Evolutionary conservation across 2,329 filamentous ascomycete genomes (phyloP), one percentile per base, ranked within the genome.

Genomic region (Diatrype stigma): DNA sequence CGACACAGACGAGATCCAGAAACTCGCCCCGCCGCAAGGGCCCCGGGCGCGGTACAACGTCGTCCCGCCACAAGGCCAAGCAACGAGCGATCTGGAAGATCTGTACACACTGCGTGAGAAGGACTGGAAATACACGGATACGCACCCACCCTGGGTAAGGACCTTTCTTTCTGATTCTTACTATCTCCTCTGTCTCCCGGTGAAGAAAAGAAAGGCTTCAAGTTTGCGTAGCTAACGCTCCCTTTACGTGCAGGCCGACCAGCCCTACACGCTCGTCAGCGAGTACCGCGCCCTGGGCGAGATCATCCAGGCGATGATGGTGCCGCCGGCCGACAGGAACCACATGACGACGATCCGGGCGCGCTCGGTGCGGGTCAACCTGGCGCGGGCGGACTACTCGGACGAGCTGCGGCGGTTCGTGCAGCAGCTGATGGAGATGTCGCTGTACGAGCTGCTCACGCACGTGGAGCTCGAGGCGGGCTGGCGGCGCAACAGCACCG

Each of bases 271-370:
- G 3, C 54, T 65, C 19, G 42, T 63, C 46, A 66, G 60, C 48
- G 65, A 67, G 49, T 63, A 62, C 51, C 60, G 63, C 37, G 61
- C 63, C 2, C 17, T 67, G 5, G 65, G 61, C 17, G 63, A 67
- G 51, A 56, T 66, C 46, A 50, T 67, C 38, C 58, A 62, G 32
- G 57, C 51, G 22, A 67, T 67, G 64, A 67, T 67, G 65, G 35
- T 64, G n/a, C 47, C 48, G 35, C 60, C 62, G 5, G 51, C 12
- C 5, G 42, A 21, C 16, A 26, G 38, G 10, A 30, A 30, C 22
- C 57, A 61, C 49, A 14, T 63, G 8, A 17, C 14, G 28, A 35
- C 0, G 11, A 56, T 65, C 28, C 55, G 53, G 30, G 22, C 40
- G 14, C 34, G 49, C 2, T 1, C 49, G 1, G 52, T 47, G 19